Percentiles rank a stretch among this genome's conserved stretches.
Evolutionary conservation across 1,284 basidiomycete species (phyloP).

Genomic region (Cryptococcus jaspeensis): DNA sequence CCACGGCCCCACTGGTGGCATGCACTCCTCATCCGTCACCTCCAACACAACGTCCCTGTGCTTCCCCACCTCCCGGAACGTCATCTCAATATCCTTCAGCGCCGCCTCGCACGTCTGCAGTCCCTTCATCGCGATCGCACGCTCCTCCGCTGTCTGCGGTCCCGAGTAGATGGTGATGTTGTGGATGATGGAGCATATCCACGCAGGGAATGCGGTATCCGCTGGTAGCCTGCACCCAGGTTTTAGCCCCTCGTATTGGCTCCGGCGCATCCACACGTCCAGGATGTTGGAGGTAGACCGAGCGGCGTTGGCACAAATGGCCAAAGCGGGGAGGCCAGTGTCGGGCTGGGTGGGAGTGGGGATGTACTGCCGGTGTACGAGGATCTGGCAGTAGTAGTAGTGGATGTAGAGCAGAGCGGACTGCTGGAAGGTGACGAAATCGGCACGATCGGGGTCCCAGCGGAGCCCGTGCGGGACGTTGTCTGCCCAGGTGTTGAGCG

Average conservation of each 20-base stretch:
- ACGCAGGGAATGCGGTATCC: constrained; percentile 52
- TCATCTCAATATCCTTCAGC: constrained; percentile 61
- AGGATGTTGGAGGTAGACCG: constrained; percentile 72
- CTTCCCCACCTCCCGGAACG: constrained; percentile 53
- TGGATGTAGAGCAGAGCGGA: constrained; percentile 64
- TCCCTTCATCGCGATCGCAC: constrained; percentile 64
- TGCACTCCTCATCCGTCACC: constrained; percentile 31
- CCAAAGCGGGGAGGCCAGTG: constrained; percentile 62
- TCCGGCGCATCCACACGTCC: constrained; percentile 53
- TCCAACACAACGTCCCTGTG: constrained; percentile 38
- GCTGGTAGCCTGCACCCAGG: constrained; percentile 51
- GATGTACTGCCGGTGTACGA: constrained; percentile 78
- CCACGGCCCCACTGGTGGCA: constrained; percentile 10
- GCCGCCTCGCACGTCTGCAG: constrained; percentile 71
- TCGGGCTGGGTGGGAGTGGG: constrained; percentile 56
- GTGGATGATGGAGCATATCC: constrained; percentile 69
- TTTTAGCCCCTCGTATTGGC: constrained; percentile 37
- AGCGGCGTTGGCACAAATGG: constrained; percentile 80
- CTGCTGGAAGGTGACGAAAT: constrained; percentile 66
- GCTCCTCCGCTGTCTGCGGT: constrained; percentile 60
- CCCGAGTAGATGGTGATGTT: constrained; percentile 72
- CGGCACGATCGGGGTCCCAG: constrained; percentile 69
- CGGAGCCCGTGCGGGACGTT: constrained; percentile 66
- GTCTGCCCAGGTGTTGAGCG: constrained; percentile 72
- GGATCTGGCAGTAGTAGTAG: constrained; percentile 67